A percentile compares a stretch with the other conserved stretches of the same genome.
phyloP scores from a whole-genome alignment of 2,329 filamentous ascomycete genomes.

The Botrytis aclada region DNA sequence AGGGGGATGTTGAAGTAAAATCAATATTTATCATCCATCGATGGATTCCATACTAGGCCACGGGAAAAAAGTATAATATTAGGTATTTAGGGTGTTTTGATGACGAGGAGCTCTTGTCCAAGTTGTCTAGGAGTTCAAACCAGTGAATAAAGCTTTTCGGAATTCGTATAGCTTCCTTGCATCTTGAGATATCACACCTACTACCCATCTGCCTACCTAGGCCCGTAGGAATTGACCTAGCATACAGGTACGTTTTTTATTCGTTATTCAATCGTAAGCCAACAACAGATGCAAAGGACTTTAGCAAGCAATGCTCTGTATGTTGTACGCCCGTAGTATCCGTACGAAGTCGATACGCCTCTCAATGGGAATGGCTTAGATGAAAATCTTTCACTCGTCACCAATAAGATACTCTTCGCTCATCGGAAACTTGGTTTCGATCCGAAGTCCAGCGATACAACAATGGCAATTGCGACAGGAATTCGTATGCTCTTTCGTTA shows the following conservation, averaged over 20 bases:
- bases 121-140: neutral
- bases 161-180: neutral
- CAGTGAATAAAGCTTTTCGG: neutral
- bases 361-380: neutral
- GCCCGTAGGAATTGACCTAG: neutral
- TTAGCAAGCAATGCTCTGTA: neutral
- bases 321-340: neutral
- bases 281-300: neutral
- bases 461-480: neutral
- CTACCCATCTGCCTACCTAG: neutral
- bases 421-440: neutral
- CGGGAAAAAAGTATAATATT: neutral
- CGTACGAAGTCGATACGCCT: neutral
- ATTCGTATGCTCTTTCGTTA: conserved; percentile 5
- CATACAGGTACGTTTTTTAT: neutral
- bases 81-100: neutral
- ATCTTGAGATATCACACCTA: neutral
- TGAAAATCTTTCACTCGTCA: neutral
- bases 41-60: neutral
- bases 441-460: neutral
- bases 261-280: neutral
- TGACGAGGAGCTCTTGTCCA: conserved; percentile 1
- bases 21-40: conserved; percentile 5
- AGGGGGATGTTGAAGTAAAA: neutral
- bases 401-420: neutral